Conservation (phyloP, 345 rosid species). For the Dipteronia dyeriana region DNA sequence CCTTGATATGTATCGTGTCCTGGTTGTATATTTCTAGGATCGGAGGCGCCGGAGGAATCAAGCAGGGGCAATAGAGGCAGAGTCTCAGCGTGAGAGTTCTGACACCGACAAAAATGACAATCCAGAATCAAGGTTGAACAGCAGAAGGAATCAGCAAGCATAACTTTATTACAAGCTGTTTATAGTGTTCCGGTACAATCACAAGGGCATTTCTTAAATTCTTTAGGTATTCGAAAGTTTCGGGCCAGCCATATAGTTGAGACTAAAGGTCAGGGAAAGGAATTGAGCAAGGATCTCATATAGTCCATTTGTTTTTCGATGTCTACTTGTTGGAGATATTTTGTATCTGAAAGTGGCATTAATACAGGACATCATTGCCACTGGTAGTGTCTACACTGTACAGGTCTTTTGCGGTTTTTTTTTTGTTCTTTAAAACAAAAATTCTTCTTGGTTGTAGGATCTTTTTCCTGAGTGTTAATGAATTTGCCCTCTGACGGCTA, state of each 20-base stretch:
- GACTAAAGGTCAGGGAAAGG: constrained; percentile 7
- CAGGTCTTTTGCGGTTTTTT: constrained; percentile 26
- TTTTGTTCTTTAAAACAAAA: background rate
- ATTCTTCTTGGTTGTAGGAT: background rate
- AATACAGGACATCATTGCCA: constrained; percentile 20
- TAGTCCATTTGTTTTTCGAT: background rate
- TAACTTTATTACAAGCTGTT: constrained; percentile 6
- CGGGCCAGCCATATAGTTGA: background rate
- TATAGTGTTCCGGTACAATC: constrained; percentile 14
- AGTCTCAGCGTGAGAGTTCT: constrained; percentile 46
- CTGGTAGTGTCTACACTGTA: constrained; percentile 42
- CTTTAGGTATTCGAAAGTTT: constrained; percentile 14
- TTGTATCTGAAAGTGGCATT: constrained; percentile 27
- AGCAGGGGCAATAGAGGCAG: constrained; percentile 35
- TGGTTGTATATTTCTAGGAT: constrained; percentile 49
- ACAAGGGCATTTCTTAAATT: constrained; percentile 14
- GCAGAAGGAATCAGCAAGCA: constrained; percentile 15
- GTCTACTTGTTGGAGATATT: constrained; percentile 18
- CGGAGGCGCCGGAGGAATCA: constrained; percentile 69
- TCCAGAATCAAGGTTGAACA: constrained; percentile 33
- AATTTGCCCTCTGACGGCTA: background rate
- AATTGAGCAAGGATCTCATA: constrained; percentile 8
- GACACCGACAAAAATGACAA: constrained; percentile 49
- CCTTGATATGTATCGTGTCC: background rate
- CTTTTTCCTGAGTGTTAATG: constrained; percentile 13